A percentile compares a stretch with the other conserved stretches of the same genome.
Evolutionary conservation across 2,329 filamentous ascomycete species (phyloP).

Genomic region (Cytospora schulzeri): DNA sequence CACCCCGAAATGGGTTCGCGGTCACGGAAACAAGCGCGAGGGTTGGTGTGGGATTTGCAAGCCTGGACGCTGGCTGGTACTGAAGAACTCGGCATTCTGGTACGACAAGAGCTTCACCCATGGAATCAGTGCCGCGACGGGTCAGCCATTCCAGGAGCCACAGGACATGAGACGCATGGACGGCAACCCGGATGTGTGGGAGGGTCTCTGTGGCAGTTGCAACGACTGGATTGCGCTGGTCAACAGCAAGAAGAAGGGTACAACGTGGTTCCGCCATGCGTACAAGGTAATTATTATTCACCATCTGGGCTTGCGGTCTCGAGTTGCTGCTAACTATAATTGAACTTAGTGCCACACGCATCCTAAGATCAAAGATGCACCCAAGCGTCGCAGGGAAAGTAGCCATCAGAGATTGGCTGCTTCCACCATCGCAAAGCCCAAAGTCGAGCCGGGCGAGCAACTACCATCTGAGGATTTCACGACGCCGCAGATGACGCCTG

Average conservation of each 20-base stretch:
- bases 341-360: conserved; percentile 66
- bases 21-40: conserved; percentile 83
- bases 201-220: conserved; percentile 76
- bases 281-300: conserved; percentile 72
- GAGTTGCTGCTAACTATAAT: conserved; percentile 2
- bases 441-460: conserved; percentile 45
- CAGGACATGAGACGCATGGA: conserved; percentile 75
- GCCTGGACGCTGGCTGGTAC: conserved; percentile 79
- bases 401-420: conserved; percentile 51
- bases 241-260: conserved; percentile 90
- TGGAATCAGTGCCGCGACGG: conserved; percentile 81
- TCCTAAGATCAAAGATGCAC: conserved; percentile 70
- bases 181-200: conserved; percentile 79
- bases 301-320: conserved; percentile 19
- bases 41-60: conserved; percentile 91
- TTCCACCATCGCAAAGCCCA: conserved; percentile 50
- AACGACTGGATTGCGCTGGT: conserved; percentile 80
- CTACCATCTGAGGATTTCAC: conserved; percentile 33
- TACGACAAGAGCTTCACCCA: conserved; percentile 92
- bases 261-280: conserved; percentile 86
- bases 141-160: conserved; percentile 76
- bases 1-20: conserved; percentile 81
- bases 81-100: conserved; percentile 92
- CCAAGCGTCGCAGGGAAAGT: conserved; percentile 67
- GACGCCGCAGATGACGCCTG: conserved; percentile 49